These are phyloP conservation scores for Cladochytrium replicatum DNA, from an alignment of 192 early-diverging fungal species.

Conservation along the genomic window DNA sequence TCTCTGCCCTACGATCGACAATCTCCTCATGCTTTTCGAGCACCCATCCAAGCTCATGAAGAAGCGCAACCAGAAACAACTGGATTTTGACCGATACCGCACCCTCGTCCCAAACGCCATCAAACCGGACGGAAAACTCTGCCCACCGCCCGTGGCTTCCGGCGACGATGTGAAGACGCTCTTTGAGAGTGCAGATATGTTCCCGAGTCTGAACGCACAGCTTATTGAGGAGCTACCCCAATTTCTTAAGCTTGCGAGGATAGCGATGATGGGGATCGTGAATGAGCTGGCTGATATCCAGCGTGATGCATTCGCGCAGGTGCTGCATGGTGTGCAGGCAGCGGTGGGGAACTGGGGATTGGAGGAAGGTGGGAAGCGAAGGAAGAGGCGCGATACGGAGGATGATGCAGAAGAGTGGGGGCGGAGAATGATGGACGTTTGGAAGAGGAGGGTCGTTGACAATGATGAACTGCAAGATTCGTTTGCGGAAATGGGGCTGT, in stretches of 20 bases:
- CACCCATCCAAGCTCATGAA: constrained; percentile 60
- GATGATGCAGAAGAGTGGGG: not conserved
- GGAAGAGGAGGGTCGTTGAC: constrained; percentile 8
- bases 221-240: constrained; percentile 61
- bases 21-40: constrained; percentile 40
- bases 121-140: too few relatives aligned
- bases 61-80: constrained; percentile 58
- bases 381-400: not conserved
- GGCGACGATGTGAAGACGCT: constrained; percentile 59
- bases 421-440: constrained; percentile 2
- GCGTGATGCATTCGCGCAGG: constrained; percentile 33
- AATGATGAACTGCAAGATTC: too few relatives aligned
- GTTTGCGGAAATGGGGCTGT: too few relatives aligned
- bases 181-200: constrained; percentile 54
- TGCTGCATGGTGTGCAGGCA: constrained; percentile 24
- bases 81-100: constrained; percentile 54
- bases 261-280: constrained; percentile 49
- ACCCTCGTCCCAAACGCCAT: too few relatives aligned
- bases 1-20: constrained; percentile 40
- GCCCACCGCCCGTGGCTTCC: too few relatives aligned
- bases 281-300: constrained; percentile 49
- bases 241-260: constrained; percentile 49
- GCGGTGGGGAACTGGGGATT: not conserved
- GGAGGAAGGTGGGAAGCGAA: not conserved
- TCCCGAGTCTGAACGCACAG: constrained; percentile 57